Conservation (phyloP, 2,329 filamentous ascomycete genomes). For the Penicillium psychrosexuale region DNA sequence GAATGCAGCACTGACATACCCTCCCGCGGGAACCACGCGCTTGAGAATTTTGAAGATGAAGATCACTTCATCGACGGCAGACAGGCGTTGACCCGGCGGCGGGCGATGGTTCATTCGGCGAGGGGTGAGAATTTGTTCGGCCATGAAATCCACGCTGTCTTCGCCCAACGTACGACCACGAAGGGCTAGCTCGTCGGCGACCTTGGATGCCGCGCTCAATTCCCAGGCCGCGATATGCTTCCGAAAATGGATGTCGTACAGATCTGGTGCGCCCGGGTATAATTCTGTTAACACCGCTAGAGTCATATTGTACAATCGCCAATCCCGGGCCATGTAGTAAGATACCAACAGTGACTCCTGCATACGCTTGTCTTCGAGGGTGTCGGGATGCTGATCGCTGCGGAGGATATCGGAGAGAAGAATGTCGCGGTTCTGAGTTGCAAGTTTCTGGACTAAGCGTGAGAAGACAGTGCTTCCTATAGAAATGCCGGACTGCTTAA, state of each 20-base stretch:
- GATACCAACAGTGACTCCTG: constrained; percentile 55
- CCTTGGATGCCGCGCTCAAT: constrained; percentile 27
- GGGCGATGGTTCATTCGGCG: constrained; percentile 29
- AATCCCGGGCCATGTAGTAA: constrained; percentile 53
- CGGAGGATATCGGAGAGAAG: constrained; percentile 53
- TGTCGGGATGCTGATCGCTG: constrained; percentile 64
- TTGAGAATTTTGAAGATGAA: constrained; percentile 50
- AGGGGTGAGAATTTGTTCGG: constrained; percentile 33
- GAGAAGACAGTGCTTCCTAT: constrained; percentile 64
- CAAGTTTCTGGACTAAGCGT: constrained; percentile 63
- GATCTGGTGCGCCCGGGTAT: constrained; percentile 28
- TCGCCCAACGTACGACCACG: constrained; percentile 42
- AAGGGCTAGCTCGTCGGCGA: constrained; percentile 51
- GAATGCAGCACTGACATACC: constrained; percentile 39
- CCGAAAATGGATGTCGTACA: constrained; percentile 41
- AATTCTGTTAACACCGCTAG: constrained; percentile 51
- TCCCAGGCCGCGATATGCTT: constrained; percentile 37
- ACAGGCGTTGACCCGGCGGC: constrained; percentile 23
- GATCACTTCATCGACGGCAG: constrained; percentile 38
- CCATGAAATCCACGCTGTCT: constrained; percentile 46
- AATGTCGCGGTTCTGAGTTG: constrained; percentile 53
- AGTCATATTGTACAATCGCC: constrained; percentile 54
- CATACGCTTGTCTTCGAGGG: constrained; percentile 54
- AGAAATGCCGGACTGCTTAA: constrained; percentile 62
- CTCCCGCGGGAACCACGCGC: constrained; percentile 46